Conservation (phyloP, 176 grass and related monocot species). For the Carex cristatella region DNA sequence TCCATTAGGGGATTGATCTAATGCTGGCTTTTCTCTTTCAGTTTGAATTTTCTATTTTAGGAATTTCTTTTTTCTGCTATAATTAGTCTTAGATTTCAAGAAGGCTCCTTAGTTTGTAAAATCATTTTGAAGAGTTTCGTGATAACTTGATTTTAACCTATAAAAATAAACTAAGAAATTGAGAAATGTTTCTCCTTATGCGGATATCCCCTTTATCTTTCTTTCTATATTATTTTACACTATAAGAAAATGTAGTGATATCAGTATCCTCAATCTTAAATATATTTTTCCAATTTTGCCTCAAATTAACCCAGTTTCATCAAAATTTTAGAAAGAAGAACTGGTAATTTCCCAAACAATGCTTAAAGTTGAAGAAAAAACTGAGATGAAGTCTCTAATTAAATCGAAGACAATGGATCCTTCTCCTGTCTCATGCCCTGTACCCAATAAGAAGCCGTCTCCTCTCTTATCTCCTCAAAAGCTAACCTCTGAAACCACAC, state of each 20-base stretch:
- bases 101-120: neutral
- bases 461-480: conserved; percentile 47
- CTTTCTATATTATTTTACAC: neutral
- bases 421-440: conserved; percentile 42
- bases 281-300: neutral
- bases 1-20: neutral
- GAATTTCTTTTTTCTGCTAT: neutral
- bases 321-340: conserved; percentile 68
- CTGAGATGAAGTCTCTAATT: conserved; percentile 39
- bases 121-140: neutral
- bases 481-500: conserved; percentile 29
- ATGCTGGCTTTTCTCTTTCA: conserved; percentile 11
- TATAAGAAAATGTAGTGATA: neutral
- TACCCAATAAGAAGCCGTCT: conserved; percentile 42
- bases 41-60: neutral
- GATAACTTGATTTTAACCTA: neutral
- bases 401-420: conserved; percentile 41
- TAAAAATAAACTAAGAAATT: neutral
- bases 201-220: neutral
- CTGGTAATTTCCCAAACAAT: conserved; percentile 37
- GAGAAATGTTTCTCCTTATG: neutral
- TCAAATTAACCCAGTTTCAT: neutral
- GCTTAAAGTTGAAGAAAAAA: conserved; percentile 37
- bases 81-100: conserved; percentile 12
- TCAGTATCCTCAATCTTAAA: neutral